Conservation (phyloP, 2,329 filamentous ascomycete species). For the Exophiala oligosperma region DNA sequence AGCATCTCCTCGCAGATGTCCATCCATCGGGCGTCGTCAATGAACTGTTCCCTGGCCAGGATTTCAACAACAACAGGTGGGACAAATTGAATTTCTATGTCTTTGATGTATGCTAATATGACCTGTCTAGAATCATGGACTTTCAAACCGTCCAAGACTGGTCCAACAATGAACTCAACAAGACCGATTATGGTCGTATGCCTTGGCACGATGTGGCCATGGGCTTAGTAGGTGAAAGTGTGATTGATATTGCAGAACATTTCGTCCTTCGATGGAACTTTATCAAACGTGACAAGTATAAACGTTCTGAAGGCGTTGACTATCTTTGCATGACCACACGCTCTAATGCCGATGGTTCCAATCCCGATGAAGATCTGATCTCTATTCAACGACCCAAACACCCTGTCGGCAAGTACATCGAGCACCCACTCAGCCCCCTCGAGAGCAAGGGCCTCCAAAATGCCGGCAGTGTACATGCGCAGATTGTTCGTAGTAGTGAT, state of each 20-base stretch:
- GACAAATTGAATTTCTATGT: background rate
- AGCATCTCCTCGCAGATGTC: slow-evolving; percentile 82
- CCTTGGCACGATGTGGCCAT: slow-evolving; percentile 97
- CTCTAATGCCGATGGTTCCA: slow-evolving; percentile 54
- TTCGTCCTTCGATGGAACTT: slow-evolving; percentile 97
- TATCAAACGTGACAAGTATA: slow-evolving; percentile 96
- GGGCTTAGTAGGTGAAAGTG: slow-evolving; percentile 83
- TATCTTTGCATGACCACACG: slow-evolving; percentile 81
- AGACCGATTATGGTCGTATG: slow-evolving; percentile 91
- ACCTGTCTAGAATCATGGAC: slow-evolving; percentile 70
- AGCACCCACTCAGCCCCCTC: slow-evolving; percentile 73
- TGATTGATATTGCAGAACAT: slow-evolving; percentile 93
- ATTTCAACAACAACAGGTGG: slow-evolving; percentile 87
- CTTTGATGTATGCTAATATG: background rate
- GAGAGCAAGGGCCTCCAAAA: slow-evolving; percentile 62
- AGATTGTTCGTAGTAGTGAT: slow-evolving; percentile 83
- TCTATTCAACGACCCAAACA: slow-evolving; percentile 87
- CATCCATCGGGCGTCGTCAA: slow-evolving; percentile 79
- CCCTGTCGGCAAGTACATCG: slow-evolving; percentile 82
- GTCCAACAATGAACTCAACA: slow-evolving; percentile 90
- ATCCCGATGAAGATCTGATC: slow-evolving; percentile 73
- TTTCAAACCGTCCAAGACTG: slow-evolving; percentile 89
- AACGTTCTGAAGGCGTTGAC: slow-evolving; percentile 78
- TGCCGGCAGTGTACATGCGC: slow-evolving; percentile 75
- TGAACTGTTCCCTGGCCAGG: slow-evolving; percentile 91